These are phyloP conservation scores for Trichoderma harzianum DNA, from an alignment of 2,329 filamentous ascomycete genomes.

Conservation along the genomic window DNA sequence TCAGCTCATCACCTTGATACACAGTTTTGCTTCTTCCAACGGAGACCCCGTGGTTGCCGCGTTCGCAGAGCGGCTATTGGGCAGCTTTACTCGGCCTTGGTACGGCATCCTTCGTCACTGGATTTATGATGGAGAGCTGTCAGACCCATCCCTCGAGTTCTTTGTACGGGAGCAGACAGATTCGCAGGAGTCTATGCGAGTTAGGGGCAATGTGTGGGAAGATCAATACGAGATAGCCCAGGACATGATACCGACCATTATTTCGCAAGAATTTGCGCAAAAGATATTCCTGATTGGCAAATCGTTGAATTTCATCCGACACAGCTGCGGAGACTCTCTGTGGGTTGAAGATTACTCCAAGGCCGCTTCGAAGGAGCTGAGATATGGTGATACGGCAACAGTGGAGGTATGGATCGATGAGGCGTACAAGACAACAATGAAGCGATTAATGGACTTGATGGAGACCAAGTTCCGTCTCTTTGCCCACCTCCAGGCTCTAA, in stretches of 20 bases:
- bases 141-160: conserved; percentile 94
- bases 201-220: conserved; percentile 85
- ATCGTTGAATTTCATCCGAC: conserved; percentile 95
- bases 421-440: conserved; percentile 98
- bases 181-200: conserved; percentile 47
- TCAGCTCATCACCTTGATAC: conserved; percentile 88
- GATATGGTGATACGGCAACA: conserved; percentile 88
- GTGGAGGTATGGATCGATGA: conserved; percentile 93
- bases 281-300: conserved; percentile 98
- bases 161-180: conserved; percentile 80
- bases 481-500: conserved; percentile 84
- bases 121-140: conserved; percentile 97
- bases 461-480: conserved; percentile 92
- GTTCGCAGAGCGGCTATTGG: conserved; percentile 85
- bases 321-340: conserved; percentile 86
- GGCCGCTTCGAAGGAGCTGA: conserved; percentile 83
- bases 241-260: conserved; percentile 87
- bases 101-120: conserved; percentile 94
- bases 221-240: conserved; percentile 89
- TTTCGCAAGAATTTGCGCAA: conserved; percentile 88
- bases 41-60: conserved; percentile 91
- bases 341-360: conserved; percentile 98
- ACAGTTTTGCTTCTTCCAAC: conserved; percentile 88
- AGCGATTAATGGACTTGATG: conserved; percentile 89
- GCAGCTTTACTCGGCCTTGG: conserved; percentile 86